Evolutionary conservation across 768 basidiomycete genomes (phyloP), one percentile per base, ranked within the genome.

Genomic region (Boletus bicolor): DNA sequence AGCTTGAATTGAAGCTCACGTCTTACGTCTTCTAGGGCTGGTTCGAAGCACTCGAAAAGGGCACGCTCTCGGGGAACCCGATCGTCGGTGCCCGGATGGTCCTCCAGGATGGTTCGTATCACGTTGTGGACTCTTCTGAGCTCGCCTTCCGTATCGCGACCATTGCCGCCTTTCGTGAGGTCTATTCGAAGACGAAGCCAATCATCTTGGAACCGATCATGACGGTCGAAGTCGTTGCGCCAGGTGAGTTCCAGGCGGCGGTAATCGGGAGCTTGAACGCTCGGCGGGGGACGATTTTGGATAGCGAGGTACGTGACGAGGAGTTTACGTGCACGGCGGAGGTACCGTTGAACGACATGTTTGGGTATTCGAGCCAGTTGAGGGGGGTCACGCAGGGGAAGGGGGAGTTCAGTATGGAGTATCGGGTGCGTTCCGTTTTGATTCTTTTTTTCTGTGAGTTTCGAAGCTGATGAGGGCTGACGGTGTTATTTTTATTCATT

Each of bases 121-220:
- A 99, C 72, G 81, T 85, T 10, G 93, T 96, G 63, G 97, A 98
- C 78, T 99, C 97, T 28, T 93, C 91, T 53, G 97, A 98, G 71
- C 74, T 98, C 63, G 95, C 97, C 39, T 99, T 98, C 83, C 80
- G 93, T 43, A 79, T 93, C 36, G 91, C 92, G 7, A 86, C 91
- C 6, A 87, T 96, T 39, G 89, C 93, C 51, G 95, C 94, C 1
- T 95, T 98, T 81, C 83, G 91, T 51, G 96, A 98, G 65, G 85
- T 87, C 5, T 98, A 89, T 78, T 77, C 78, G 59, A 80, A 80
- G 59, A 86, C 91, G 44, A 77, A 77, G 49, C 86, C 92, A 0
- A 86, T 92, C 50, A 87, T 99, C 53, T 75, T 99, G 39, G 96
- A 99, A 69, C 96, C 96, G n/a, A 88, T 98, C 74, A 99, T 99